Conservation (phyloP, 352 stramenopile genomes). For the Thraustochytrium sp. region DNA sequence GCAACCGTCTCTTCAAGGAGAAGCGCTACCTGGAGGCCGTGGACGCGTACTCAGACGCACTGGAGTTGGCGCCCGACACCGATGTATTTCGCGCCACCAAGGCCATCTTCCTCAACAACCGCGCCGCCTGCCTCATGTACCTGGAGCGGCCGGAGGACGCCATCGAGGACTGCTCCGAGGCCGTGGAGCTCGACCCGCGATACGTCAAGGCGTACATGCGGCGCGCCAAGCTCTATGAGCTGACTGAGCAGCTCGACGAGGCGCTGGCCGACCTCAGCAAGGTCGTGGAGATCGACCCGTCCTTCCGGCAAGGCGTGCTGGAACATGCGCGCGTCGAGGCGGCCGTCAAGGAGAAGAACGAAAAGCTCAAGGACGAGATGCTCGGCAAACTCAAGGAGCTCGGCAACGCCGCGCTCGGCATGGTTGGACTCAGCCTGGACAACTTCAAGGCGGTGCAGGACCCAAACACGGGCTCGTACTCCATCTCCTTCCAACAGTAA, state of each 20-base stretch:
- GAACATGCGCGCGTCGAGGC: slow-evolving; percentile 71
- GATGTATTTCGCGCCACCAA: background rate
- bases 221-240: slow-evolving; percentile 81
- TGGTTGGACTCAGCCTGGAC: slow-evolving; percentile 98
- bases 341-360: slow-evolving; percentile 83
- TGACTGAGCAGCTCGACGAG: slow-evolving; percentile 84
- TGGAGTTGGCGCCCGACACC: slow-evolving; percentile 1
- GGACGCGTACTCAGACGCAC: slow-evolving; percentile 19
- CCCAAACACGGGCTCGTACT: slow-evolving; percentile 91
- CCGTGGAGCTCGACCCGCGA: slow-evolving; percentile 84
- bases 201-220: slow-evolving; percentile 90
- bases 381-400: slow-evolving; percentile 96
- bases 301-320: slow-evolving; percentile 57
- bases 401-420: slow-evolving; percentile 94
- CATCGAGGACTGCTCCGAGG: slow-evolving; percentile 85
- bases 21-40: slow-evolving; percentile 34
- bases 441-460: slow-evolving; percentile 99
- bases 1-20: slow-evolving; percentile 29
- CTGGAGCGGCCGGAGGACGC: slow-evolving; percentile 68
- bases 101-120: slow-evolving; percentile 42
- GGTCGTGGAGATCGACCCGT: slow-evolving; percentile 85
- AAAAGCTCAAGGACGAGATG: slow-evolving; percentile 98
- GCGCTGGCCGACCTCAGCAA: slow-evolving; percentile 78
- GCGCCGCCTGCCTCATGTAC: slow-evolving; percentile 39
- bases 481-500: slow-evolving; percentile 78